Evolutionary conservation across 345 rosid genomes (phyloP).

Genomic region (Eucalyptus shirleyi): DNA sequence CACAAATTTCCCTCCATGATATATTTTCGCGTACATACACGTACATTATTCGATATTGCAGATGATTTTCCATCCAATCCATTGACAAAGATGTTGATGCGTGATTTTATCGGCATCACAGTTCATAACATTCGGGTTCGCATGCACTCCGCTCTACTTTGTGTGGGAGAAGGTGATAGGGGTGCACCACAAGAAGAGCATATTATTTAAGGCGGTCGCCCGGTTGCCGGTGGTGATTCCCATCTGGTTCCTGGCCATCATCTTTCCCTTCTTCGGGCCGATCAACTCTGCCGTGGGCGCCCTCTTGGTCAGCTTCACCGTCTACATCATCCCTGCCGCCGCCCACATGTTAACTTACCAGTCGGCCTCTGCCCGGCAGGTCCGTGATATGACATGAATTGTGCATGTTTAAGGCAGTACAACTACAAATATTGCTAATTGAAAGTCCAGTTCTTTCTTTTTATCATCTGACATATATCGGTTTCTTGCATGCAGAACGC

Average conservation of each 20-base stretch:
- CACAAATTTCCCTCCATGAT: not conserved
- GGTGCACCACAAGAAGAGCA: slow-evolving; percentile 74
- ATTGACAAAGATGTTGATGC: not conserved
- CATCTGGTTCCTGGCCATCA: slow-evolving; percentile 78
- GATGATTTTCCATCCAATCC: not conserved
- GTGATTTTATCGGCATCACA: slow-evolving; percentile 3
- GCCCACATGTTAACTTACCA: slow-evolving; percentile 77
- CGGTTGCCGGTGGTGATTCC: slow-evolving; percentile 76
- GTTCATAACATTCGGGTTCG: slow-evolving; percentile 87
- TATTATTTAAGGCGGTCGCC: slow-evolving; percentile 46
- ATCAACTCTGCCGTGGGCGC: slow-evolving; percentile 86
- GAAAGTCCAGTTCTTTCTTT: not conserved
- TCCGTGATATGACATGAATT: not conserved
- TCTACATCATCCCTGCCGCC: slow-evolving; percentile 71
- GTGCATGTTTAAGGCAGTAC: not conserved
- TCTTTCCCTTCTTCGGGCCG: slow-evolving; percentile 88
- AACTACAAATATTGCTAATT: not conserved
- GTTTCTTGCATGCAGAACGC: slow-evolving; percentile 32
- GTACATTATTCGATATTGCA: not conserved
- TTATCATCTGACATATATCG: not conserved
- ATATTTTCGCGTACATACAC: too few relatives aligned
- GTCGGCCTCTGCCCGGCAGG: slow-evolving; percentile 65
- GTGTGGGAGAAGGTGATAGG: slow-evolving; percentile 90
- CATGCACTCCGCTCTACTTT: slow-evolving; percentile 74
- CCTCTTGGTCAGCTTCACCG: slow-evolving; percentile 80